A percentile compares a stretch with the other conserved stretches of the same genome.
Evolutionary conservation across 129 eudicot species (phyloP).

Genomic region (Chrysanthemum lavandulifolium): DNA sequence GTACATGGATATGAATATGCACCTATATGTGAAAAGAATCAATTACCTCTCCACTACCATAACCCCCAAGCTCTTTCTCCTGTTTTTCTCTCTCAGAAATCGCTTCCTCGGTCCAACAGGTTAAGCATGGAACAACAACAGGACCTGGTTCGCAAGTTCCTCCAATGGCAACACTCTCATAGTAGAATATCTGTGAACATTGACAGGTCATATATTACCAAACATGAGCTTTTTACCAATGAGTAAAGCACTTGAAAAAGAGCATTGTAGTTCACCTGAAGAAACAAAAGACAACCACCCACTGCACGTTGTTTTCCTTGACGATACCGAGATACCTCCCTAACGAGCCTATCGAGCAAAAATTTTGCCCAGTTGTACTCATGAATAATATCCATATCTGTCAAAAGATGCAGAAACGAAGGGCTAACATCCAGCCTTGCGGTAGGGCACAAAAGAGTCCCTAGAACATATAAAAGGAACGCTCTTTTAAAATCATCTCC

Average conservation of each 20-base stretch:
- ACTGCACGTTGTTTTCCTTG: conserved; percentile 89
- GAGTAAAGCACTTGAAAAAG: not conserved
- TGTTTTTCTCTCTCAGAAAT: conserved; percentile 75
- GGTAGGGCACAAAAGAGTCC: conserved; percentile 79
- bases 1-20: too few species aligned
- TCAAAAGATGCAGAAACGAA: conserved; percentile 68
- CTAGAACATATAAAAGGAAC: conserved; percentile 66
- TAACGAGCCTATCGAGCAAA: conserved; percentile 76
- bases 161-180: conserved; percentile 76
- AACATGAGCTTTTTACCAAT: not conserved
- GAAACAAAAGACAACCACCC: conserved; percentile 85
- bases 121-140: conserved; percentile 60
- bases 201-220: not conserved
- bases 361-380: conserved; percentile 84
- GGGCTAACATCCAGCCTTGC: conserved; percentile 90
- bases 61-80: conserved; percentile 82
- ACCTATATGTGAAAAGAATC: not conserved
- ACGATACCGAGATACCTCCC: conserved; percentile 78
- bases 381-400: conserved; percentile 68
- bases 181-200: conserved; percentile 63
- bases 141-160: conserved; percentile 56
- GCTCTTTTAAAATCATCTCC: conserved; percentile 85
- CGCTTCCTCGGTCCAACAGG: conserved; percentile 84
- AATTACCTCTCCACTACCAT: conserved; percentile 77
- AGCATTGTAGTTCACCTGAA: conserved; percentile 50